Percentiles rank a stretch among this genome's conserved stretches.
Evolutionary conservation across 768 basidiomycete species (phyloP).

Genomic region (Artomyces pyxidatus): DNA sequence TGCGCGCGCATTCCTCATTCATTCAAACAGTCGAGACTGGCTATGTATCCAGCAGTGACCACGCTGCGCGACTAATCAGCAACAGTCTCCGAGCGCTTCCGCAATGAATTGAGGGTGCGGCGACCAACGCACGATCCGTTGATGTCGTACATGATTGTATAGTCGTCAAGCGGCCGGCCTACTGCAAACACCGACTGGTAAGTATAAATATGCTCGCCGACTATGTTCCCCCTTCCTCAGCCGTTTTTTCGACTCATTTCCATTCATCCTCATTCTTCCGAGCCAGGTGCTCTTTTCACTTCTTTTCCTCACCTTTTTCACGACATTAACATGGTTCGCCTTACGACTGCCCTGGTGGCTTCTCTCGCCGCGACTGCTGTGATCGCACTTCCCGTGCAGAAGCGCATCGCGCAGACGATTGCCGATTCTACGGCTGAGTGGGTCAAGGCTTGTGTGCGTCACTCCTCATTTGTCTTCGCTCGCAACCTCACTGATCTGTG

Average conservation of each 20-base stretch:
- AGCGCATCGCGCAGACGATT: constrained; percentile 44
- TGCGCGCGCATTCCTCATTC: no score
- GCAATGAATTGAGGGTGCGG: no score
- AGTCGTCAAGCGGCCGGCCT: no score
- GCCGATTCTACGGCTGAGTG: constrained; percentile 39
- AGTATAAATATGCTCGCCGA: constrained; percentile 7
- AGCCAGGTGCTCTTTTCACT: constrained; percentile 8
- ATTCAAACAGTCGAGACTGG: no score
- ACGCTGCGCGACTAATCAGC: no score
- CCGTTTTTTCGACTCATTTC: not conserved
- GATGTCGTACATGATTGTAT: no score
- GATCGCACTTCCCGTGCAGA: constrained; percentile 27
- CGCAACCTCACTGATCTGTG: not conserved
- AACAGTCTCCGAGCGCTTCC: no score
- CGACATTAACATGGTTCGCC: constrained; percentile 3
- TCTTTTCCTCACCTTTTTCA: not conserved
- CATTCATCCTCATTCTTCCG: not conserved
- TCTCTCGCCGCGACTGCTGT: not conserved
- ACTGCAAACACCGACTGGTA: no score
- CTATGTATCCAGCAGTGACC: no score
- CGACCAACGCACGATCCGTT: no score
- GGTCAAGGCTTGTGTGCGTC: constrained; percentile 46
- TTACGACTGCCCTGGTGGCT: constrained; percentile 1
- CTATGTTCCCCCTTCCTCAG: not conserved
- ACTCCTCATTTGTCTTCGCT: not conserved